Evolutionary conservation across 352 stramenopile genomes (phyloP).

Genomic region (Pythium pyrilobum): DNA sequence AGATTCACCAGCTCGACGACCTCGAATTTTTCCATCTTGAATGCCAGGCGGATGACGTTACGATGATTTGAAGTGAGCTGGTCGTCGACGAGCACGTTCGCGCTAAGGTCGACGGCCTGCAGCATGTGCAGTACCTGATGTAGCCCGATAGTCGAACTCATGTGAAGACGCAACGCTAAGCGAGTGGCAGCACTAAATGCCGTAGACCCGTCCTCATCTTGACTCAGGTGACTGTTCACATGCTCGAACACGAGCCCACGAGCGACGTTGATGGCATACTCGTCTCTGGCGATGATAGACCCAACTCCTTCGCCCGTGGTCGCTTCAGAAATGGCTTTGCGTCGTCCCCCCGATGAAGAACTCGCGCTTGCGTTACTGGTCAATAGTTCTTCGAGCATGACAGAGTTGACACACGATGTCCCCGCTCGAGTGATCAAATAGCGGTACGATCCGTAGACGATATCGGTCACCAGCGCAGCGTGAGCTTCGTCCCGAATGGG

Average conservation of each 20-base stretch:
- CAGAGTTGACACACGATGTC: background rate
- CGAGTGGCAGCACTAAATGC: background rate
- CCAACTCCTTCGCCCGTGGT: background rate
- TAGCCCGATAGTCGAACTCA: constrained; percentile 7
- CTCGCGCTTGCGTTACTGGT: constrained; percentile 21
- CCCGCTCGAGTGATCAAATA: background rate
- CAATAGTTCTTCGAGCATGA: constrained; percentile 19
- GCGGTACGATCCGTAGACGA: constrained; percentile 38
- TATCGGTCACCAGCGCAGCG: constrained; percentile 23
- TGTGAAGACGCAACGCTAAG: constrained; percentile 1
- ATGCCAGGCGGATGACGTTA: background rate
- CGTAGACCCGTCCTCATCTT: background rate
- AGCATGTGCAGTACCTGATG: constrained; percentile 10
- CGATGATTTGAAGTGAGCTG: background rate
- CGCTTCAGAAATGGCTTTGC: constrained; percentile 1
- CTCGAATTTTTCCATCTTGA: background rate
- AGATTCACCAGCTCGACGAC: constrained; percentile 9
- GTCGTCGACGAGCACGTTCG: constrained; percentile 5
- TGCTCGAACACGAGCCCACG: constrained; percentile 7
- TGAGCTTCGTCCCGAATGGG: constrained; percentile 25
- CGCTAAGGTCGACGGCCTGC: constrained; percentile 2
- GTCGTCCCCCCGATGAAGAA: constrained; percentile 1
- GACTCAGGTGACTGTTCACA: background rate
- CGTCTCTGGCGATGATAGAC: constrained; percentile 6
- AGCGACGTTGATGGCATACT: constrained; percentile 3